Evolutionary conservation across 345 rosid genomes (phyloP).

Genomic region (Ailanthus altissimus): DNA sequence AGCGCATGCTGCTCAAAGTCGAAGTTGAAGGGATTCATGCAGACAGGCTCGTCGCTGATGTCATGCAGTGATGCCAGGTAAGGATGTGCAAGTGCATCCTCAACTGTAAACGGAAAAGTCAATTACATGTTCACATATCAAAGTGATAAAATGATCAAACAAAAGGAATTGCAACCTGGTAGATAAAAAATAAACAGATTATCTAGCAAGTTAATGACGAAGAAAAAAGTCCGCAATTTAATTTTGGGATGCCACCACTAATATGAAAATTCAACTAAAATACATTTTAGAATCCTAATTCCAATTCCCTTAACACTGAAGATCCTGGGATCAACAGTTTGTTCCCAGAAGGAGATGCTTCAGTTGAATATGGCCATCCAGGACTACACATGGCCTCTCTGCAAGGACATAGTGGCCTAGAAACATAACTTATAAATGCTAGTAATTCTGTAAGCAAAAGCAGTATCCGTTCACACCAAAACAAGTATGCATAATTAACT

Average conservation of each 20-base stretch:
- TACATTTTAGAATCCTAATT: neutral
- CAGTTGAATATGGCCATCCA: neutral
- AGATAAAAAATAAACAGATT: neutral
- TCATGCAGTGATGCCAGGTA: constrained; percentile 64
- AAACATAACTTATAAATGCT: neutral
- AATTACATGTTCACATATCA: constrained; percentile 1
- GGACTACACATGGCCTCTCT: neutral
- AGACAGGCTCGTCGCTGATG: constrained; percentile 72
- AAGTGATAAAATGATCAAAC: too few species aligned
- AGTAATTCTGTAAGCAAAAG: neutral
- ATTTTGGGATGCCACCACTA: neutral
- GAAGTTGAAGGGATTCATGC: constrained; percentile 66
- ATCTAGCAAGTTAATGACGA: neutral
- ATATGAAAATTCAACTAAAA: neutral
- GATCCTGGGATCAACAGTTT: neutral
- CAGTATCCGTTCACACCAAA: neutral
- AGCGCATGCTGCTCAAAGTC: constrained; percentile 75
- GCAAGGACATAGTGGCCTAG: neutral
- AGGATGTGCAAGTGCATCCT: constrained; percentile 86
- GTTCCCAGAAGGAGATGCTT: neutral
- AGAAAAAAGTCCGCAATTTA: neutral
- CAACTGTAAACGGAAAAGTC: constrained; percentile 43
- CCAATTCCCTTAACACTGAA: neutral
- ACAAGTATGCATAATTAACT: constrained; percentile 20
- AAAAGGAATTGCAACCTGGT: neutral